phyloP scores from a whole-genome alignment of 345 rosid species.

The rapeseed (Brassica napus) region Da-Ae NC_063439.1:26956001-26956500 shows the following conservation, averaged over 20 bases:
- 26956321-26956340: constrained; percentile 90
- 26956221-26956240: not conserved
- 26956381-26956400: not conserved
- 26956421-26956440: not conserved
- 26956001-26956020: constrained; percentile 83
- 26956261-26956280: not conserved
- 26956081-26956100: constrained; percentile 89
- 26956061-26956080: constrained; percentile 72
- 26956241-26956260: not conserved
- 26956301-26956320: constrained; percentile 83
- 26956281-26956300: constrained; percentile 86
- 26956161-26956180: constrained; percentile 97
- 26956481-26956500: constrained; percentile 90
- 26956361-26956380: constrained; percentile 65
- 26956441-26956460: constrained; percentile 52
- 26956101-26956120: constrained; percentile 80
- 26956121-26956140: constrained; percentile 88
- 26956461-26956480: constrained; percentile 97
- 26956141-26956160: constrained; percentile 89
- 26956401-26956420: constrained; percentile 8
- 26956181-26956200: constrained; percentile 96
- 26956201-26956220: constrained; percentile 21
- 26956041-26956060: constrained; percentile 59
- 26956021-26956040: constrained; percentile 64
- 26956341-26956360: constrained; percentile 98